A percentile compares a stretch with the other conserved stretches of the same genome.
Conservation (phyloP, 352 stramenopile genomes). For the Phytophthora multivora region DNA sequence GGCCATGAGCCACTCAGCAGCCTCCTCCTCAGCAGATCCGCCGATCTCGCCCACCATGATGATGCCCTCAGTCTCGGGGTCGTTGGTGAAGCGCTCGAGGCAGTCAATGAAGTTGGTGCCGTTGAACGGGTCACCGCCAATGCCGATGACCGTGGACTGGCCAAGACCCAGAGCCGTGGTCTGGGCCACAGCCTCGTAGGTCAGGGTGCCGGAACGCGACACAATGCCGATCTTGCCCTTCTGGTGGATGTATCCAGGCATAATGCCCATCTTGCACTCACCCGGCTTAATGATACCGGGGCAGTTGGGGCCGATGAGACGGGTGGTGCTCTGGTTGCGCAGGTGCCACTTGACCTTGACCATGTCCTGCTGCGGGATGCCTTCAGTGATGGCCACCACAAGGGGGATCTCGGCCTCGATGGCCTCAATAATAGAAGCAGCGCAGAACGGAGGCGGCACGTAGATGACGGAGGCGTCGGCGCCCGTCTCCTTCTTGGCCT, state of each 20-base stretch:
- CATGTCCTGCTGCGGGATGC: slow-evolving; percentile 99
- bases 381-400: slow-evolving; percentile 99
- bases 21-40: slow-evolving; percentile 97
- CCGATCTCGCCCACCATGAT: slow-evolving; percentile 99
- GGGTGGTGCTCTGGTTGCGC: slow-evolving; percentile 92
- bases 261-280: slow-evolving; percentile 99
- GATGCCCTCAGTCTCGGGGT: slow-evolving; percentile 99
- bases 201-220: slow-evolving; percentile 97
- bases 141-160: slow-evolving; percentile 99
- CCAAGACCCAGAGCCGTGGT: slow-evolving; percentile 96
- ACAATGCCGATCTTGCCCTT: slow-evolving; percentile 99
- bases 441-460: slow-evolving; percentile 98
- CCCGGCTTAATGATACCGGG: slow-evolving; percentile 99
- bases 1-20: slow-evolving; percentile 97
- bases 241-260: slow-evolving; percentile 99
- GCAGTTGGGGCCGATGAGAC: slow-evolving; percentile 99
- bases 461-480: slow-evolving; percentile 99
- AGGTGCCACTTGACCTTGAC: slow-evolving; percentile 97
- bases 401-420: slow-evolving; percentile 97
- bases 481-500: slow-evolving; percentile 87
- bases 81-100: slow-evolving; percentile 98
- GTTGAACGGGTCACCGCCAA: slow-evolving; percentile 99
- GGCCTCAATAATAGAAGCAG: slow-evolving; percentile 98
- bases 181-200: slow-evolving; percentile 99
- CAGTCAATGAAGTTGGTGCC: slow-evolving; percentile 99